These are phyloP conservation scores for Orbilia ellipsospora DNA, from an alignment of 2,329 filamentous ascomycete genomes.

Conservation along the genomic window DNA sequence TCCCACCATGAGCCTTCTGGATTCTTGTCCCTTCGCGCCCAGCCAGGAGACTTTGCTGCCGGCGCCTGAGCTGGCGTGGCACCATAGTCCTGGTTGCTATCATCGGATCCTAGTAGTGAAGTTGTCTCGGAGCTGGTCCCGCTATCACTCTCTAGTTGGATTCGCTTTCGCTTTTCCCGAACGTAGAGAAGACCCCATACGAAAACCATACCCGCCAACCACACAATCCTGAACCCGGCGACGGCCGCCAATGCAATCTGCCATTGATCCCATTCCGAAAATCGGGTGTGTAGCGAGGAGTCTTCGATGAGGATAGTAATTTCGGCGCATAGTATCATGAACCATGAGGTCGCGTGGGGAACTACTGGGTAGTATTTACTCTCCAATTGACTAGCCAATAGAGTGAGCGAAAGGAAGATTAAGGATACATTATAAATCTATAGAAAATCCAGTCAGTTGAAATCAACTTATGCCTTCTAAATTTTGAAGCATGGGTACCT, in stretches of 20 bases:
- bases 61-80: conserved; percentile 62
- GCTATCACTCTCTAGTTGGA: conserved; percentile 60
- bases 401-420: conserved; percentile 86
- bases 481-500: conserved; percentile 41
- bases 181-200: conserved; percentile 58
- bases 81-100: conserved; percentile 57
- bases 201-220: conserved; percentile 46
- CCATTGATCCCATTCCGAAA: conserved; percentile 58
- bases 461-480: conserved; percentile 51
- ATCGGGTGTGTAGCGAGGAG: conserved; percentile 72
- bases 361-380: conserved; percentile 81
- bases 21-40: conserved; percentile 88
- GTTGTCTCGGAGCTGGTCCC: conserved; percentile 61
- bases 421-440: conserved; percentile 64
- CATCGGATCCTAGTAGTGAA: conserved; percentile 60
- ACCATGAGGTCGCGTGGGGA: conserved; percentile 84
- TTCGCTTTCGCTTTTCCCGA: conserved; percentile 55
- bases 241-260: conserved; percentile 61
- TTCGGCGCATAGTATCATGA: conserved; percentile 77
- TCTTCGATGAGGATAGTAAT: conserved; percentile 76
- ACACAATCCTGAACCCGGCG: conserved; percentile 54
- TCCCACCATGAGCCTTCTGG: conserved; percentile 86
- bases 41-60: conserved; percentile 81
- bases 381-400: conserved; percentile 83
- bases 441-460: conserved; percentile 57